Conservation (phyloP, 805 yeast genomes). For the Candida silvicultrix region DNA sequence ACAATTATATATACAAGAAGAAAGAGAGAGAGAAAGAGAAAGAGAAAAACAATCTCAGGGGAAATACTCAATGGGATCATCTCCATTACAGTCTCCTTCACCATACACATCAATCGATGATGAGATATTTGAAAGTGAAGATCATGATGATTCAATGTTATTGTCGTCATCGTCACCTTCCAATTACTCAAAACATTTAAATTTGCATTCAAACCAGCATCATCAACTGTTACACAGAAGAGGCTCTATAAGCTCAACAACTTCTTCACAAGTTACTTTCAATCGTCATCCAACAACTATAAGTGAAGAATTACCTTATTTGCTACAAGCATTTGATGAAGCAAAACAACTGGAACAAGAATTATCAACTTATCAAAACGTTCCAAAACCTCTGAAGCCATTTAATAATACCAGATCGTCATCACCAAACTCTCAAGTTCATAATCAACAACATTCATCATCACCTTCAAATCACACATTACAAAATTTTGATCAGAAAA, state of each 20-base stretch:
- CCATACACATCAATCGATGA: not conserved
- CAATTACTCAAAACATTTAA: not conserved
- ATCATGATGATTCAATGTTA: slow-evolving; percentile 5
- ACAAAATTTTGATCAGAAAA: slow-evolving; percentile 5
- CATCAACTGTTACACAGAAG: slow-evolving; percentile 12
- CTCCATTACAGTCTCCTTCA: not conserved
- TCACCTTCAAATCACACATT: slow-evolving; percentile 3
- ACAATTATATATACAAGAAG: slow-evolving; percentile 1
- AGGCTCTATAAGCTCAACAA: slow-evolving; percentile 17
- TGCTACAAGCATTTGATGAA: slow-evolving; percentile 61
- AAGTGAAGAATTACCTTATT: slow-evolving; percentile 57
- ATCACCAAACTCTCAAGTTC: slow-evolving; percentile 2
- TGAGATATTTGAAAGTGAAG: slow-evolving; percentile 1
- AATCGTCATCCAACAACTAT: slow-evolving; percentile 45
- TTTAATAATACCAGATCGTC: slow-evolving; percentile 3
- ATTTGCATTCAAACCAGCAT: not conserved
- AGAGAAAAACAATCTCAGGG: not conserved
- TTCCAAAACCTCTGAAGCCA: not conserved
- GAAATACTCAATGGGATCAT: not conserved
- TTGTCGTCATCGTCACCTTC: slow-evolving; percentile 1
- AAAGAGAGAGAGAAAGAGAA: not conserved
- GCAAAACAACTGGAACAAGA: slow-evolving; percentile 56
- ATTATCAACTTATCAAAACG: slow-evolving; percentile 15
- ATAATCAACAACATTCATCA: not conserved
- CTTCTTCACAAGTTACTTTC: slow-evolving; percentile 29